Percentiles rank a stretch among this genome's conserved stretches.
Conservation (phyloP, 495 filamentous ascomycete species). For the Daldinia bambusicola region DNA sequence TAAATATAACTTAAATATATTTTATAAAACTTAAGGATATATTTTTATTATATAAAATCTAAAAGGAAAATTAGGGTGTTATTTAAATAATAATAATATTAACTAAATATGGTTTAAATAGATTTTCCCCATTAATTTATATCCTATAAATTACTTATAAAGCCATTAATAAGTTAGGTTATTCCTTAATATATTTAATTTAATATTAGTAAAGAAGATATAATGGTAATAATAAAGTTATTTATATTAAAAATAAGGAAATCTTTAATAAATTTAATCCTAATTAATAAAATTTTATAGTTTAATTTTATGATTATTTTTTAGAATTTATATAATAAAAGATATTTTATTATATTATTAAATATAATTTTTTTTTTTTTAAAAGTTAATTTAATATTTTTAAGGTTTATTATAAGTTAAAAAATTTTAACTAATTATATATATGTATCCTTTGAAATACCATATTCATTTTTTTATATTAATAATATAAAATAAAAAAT, state of each 20-base stretch:
- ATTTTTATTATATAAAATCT: background rate
- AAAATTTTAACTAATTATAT: background rate
- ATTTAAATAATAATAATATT: background rate
- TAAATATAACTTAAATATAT: background rate
- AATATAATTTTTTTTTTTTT: background rate
- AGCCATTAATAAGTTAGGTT: background rate
- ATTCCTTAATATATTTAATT: background rate
- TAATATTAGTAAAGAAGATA: background rate
- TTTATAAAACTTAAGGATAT: background rate
- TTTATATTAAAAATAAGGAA: background rate
- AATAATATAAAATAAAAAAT: background rate
- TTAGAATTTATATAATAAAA: background rate
- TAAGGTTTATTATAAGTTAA: background rate
- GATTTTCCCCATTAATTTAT: background rate
- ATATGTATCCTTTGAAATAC: too few relatives aligned
- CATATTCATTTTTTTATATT: background rate
- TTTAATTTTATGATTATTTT: background rate
- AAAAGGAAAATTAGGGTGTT: background rate
- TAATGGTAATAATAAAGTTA: background rate
- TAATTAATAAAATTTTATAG: background rate
- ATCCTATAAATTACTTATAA: background rate
- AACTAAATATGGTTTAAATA: background rate
- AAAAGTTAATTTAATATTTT: background rate
- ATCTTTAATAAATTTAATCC: background rate
- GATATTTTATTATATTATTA: background rate